These are phyloP conservation scores for Cladosporium austrohemisphaericum DNA, from an alignment of 2,329 filamentous ascomycete species.

Conservation along the genomic window DNA sequence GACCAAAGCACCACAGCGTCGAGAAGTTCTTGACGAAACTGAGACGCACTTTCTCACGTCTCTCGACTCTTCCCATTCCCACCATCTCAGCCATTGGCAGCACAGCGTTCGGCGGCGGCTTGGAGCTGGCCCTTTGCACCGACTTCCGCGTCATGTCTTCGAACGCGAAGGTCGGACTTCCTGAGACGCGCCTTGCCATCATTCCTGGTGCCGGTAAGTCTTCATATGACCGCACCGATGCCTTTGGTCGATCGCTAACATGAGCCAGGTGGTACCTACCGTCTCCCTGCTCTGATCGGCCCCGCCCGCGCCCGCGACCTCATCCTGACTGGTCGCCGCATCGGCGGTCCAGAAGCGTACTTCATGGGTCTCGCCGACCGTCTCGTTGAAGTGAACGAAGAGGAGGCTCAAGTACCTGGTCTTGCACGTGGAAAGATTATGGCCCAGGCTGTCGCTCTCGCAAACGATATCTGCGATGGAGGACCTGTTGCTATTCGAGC, in stretches of 20 bases:
- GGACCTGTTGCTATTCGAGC: constrained; percentile 79
- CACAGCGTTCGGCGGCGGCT: constrained; percentile 82
- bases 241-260: not conserved
- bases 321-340: constrained; percentile 83
- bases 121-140: constrained; percentile 87
- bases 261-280: constrained; percentile 70
- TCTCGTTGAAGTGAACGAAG: constrained; percentile 72
- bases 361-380: constrained; percentile 86
- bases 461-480: constrained; percentile 81
- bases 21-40: constrained; percentile 72
- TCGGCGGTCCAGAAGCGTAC: constrained; percentile 80
- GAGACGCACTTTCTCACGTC: constrained; percentile 67
- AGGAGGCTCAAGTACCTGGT: constrained; percentile 49
- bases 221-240: not conserved
- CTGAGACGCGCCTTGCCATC: constrained; percentile 89
- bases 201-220: constrained; percentile 68
- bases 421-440: constrained; percentile 65
- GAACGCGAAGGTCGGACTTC: constrained; percentile 73
- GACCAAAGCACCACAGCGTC: constrained; percentile 55
- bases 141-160: constrained; percentile 84
- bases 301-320: constrained; percentile 78
- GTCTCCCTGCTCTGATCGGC: constrained; percentile 79
- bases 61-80: constrained; percentile 76
- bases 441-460: constrained; percentile 71
- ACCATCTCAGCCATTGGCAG: constrained; percentile 86